Evolutionary conservation across 139 green algal genomes (phyloP).

Genomic region (Micractinium conductrix): DNA sequence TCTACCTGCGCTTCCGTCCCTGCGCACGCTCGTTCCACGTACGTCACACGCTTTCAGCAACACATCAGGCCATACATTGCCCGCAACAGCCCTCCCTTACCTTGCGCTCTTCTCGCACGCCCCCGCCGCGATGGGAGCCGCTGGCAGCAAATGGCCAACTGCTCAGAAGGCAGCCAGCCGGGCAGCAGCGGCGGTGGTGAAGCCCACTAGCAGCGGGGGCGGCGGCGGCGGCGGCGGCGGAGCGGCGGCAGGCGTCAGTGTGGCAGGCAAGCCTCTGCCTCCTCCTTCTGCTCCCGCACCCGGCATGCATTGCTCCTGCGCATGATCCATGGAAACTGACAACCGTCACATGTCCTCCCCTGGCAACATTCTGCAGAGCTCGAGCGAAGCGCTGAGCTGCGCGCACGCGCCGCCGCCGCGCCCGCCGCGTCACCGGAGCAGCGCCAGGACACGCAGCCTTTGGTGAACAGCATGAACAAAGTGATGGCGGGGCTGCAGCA

Average conservation of each 20-base stretch:
- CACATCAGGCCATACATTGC: no score
- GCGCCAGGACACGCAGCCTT: neutral
- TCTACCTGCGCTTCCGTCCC: no score
- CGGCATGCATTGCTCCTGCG: neutral
- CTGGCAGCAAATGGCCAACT: neutral
- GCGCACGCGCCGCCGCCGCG: no score
- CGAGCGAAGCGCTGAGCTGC: conserved; percentile 8
- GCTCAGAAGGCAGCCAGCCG: neutral
- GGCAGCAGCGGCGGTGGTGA: neutral
- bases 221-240: neutral
- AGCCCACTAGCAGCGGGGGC: neutral
- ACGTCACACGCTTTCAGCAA: no score
- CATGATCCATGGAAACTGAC: neutral
- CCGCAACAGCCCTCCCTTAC: no score
- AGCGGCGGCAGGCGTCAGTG: neutral
- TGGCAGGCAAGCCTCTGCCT: neutral
- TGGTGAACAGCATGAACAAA: conserved; percentile 14
- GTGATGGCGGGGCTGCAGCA: conserved; percentile 15
- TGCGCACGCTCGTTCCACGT: no score
- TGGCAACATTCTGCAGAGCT: conserved; percentile 1
- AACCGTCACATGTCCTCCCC: no score
- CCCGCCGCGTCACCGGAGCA: no score
- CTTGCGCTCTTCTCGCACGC: neutral
- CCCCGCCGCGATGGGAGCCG: neutral
- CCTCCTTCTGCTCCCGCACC: no score